Percentiles rank a stretch among this genome's conserved stretches.
phyloP scores from a whole-genome alignment of 2,329 filamentous ascomycete genomes.

The Phyllosticta citribraziliensis region DNA sequence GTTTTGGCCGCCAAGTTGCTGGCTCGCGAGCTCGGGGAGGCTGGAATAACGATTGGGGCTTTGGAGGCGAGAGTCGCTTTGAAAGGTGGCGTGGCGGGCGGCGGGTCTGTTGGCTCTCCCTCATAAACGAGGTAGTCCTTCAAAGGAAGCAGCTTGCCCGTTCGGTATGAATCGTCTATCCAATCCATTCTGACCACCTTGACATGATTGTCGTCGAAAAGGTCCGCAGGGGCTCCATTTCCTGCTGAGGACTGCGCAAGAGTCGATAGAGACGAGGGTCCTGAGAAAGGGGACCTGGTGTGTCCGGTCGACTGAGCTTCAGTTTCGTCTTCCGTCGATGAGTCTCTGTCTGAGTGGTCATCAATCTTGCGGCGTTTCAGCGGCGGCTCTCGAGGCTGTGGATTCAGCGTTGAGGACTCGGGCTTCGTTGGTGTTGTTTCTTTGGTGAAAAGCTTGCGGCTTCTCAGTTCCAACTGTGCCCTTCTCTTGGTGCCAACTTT shows the following conservation, averaged over 20 bases:
- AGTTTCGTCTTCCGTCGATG: slow-evolving; percentile 21
- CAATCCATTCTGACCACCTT: slow-evolving; percentile 46
- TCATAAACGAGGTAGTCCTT: slow-evolving; percentile 43
- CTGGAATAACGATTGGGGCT: background rate
- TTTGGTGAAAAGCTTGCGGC: slow-evolving; percentile 51
- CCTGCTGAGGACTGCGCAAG: background rate
- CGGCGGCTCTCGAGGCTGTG: slow-evolving; percentile 1
- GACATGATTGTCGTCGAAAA: slow-evolving; percentile 22
- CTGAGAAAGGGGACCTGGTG: background rate
- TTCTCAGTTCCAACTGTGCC: slow-evolving; percentile 67
- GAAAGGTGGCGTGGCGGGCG: slow-evolving; percentile 17
- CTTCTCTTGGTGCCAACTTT: slow-evolving; percentile 60
- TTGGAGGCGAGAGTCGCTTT: background rate
- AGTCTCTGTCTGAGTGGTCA: background rate
- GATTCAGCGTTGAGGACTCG: slow-evolving; percentile 15
- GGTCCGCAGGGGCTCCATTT: background rate
- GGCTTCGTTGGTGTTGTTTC: slow-evolving; percentile 27
- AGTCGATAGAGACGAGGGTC: background rate
- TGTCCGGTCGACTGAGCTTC: background rate
- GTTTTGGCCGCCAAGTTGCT: background rate
- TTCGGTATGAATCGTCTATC: slow-evolving; percentile 39
- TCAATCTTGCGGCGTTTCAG: slow-evolving; percentile 15
- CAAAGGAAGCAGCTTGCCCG: slow-evolving; percentile 35
- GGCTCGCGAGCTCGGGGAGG: background rate
- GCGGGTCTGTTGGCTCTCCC: slow-evolving; percentile 35